These are phyloP conservation scores for Tetracladium marchalianum DNA, from an alignment of 495 filamentous ascomycete species.

Conservation along the genomic window DNA sequence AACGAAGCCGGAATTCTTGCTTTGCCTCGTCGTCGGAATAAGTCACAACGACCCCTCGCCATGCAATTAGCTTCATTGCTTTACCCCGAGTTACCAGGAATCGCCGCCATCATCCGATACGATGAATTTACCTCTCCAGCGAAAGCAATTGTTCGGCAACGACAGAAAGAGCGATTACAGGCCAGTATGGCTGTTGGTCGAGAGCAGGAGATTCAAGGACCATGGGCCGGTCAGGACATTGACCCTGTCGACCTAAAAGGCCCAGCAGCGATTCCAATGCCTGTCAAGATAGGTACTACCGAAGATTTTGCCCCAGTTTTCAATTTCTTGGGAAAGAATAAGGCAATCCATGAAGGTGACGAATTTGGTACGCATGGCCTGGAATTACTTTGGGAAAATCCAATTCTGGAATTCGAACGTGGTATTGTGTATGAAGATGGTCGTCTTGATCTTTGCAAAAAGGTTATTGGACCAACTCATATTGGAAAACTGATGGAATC, in stretches of 20 bases:
- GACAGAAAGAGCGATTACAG: not conserved
- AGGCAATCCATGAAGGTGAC: not conserved
- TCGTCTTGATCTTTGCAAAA: slow-evolving; percentile 22
- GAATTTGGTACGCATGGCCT: not conserved
- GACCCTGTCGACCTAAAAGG: slow-evolving; percentile 8
- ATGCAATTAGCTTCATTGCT: not conserved
- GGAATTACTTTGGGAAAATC: not conserved
- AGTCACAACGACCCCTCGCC: slow-evolving; percentile 2
- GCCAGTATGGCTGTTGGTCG: not conserved
- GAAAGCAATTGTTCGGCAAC: slow-evolving; percentile 2
- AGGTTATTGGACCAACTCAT: slow-evolving; percentile 28
- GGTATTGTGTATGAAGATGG: slow-evolving; percentile 2
- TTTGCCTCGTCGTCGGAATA: slow-evolving; percentile 5
- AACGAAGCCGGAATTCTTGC: slow-evolving; percentile 1
- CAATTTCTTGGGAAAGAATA: slow-evolving; percentile 2
- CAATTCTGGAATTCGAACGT: not conserved
- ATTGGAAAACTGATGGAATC: slow-evolving; percentile 25
- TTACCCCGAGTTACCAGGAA: slow-evolving; percentile 2
- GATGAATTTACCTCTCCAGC: not conserved
- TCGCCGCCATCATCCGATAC: slow-evolving; percentile 6
- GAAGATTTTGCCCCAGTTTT: slow-evolving; percentile 7
- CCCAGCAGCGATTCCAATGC: slow-evolving; percentile 8
- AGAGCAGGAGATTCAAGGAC: slow-evolving; percentile 2
- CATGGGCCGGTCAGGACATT: slow-evolving; percentile 5
- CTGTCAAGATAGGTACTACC: slow-evolving; percentile 5